phyloP scores from a whole-genome alignment of 371 early-diverging fungal species.

The Mucor saturninus region DNA sequence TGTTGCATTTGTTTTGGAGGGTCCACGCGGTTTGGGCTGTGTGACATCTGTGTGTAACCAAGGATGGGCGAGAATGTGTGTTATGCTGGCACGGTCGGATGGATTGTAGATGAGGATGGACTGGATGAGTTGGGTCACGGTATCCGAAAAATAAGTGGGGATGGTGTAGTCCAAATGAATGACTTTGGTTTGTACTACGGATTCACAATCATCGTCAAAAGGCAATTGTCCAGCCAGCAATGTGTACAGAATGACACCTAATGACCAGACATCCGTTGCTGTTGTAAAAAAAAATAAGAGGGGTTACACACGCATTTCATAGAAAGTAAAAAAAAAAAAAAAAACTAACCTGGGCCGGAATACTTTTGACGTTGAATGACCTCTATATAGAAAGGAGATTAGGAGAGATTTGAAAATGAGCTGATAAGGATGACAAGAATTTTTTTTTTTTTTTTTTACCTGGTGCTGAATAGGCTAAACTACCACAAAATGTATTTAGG shows the following conservation, averaged over 20 bases:
- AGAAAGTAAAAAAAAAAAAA: background rate
- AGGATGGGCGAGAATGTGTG: slow-evolving; percentile 56
- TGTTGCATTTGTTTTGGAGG: slow-evolving; percentile 24
- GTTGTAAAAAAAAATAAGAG: background rate
- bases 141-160: slow-evolving; percentile 59
- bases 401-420: too few species aligned
- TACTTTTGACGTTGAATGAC: slow-evolving; percentile 73
- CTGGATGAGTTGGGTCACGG: slow-evolving; percentile 13
- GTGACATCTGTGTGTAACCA: slow-evolving; percentile 50
- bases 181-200: slow-evolving; percentile 65
- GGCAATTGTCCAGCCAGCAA: slow-evolving; percentile 74
- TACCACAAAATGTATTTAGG: slow-evolving; percentile 86
- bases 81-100: slow-evolving; percentile 60
- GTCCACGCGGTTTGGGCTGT: background rate
- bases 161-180: slow-evolving; percentile 66
- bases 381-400: slow-evolving; percentile 36
- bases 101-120: slow-evolving; percentile 65
- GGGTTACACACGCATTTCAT: slow-evolving; percentile 3
- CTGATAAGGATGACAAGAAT: too few species aligned
- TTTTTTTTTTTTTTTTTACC: slow-evolving; percentile 21
- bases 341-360: slow-evolving; percentile 60
- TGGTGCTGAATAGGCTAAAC: slow-evolving; percentile 84
- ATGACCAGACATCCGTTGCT: slow-evolving; percentile 82
- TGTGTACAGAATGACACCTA: slow-evolving; percentile 78
- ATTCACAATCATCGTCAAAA: slow-evolving; percentile 78